These are phyloP conservation scores for Solanum gracilifrons DNA, from an alignment of 257 asterid species.

Conservation along the genomic window DNA sequence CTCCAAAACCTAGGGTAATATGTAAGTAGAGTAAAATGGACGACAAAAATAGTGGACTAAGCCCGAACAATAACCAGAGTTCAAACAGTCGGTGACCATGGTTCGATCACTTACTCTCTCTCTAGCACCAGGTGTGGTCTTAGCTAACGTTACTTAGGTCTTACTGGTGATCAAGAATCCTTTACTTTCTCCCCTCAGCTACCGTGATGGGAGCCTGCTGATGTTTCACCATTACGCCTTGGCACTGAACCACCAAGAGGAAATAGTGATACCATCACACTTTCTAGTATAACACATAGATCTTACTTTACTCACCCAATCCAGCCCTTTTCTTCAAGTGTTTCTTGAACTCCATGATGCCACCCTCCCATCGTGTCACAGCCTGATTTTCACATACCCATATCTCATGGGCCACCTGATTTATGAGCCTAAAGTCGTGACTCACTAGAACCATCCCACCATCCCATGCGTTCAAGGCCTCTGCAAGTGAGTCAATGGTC, in stretches of 20 bases:
- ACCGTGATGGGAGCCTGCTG: background rate
- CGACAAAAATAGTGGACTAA: background rate
- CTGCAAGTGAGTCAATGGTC: slow-evolving; percentile 91
- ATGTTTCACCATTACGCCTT: background rate
- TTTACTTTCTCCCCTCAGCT: background rate
- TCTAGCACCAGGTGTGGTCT: background rate
- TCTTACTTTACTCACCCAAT: slow-evolving; percentile 18
- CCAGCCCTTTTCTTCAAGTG: slow-evolving; percentile 74
- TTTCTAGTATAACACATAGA: background rate
- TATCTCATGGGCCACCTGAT: slow-evolving; percentile 95
- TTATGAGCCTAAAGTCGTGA: slow-evolving; percentile 91
- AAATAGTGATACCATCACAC: background rate
- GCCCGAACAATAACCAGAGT: background rate
- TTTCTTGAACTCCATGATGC: slow-evolving; percentile 84
- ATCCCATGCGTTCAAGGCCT: slow-evolving; percentile 93
- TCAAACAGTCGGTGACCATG: background rate
- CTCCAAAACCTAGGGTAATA: background rate
- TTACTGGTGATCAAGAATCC: background rate
- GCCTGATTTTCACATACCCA: slow-evolving; percentile 95
- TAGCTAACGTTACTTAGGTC: background rate
- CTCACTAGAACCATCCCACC: slow-evolving; percentile 97
- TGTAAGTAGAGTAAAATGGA: background rate
- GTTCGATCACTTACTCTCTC: background rate
- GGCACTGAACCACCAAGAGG: background rate
- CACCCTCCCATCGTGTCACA: slow-evolving; percentile 84